A percentile compares a stretch with the other conserved stretches of the same genome.
Evolutionary conservation across 805 yeast species (phyloP).

Genomic region (Kodamaea kaohsiungensis): DNA sequence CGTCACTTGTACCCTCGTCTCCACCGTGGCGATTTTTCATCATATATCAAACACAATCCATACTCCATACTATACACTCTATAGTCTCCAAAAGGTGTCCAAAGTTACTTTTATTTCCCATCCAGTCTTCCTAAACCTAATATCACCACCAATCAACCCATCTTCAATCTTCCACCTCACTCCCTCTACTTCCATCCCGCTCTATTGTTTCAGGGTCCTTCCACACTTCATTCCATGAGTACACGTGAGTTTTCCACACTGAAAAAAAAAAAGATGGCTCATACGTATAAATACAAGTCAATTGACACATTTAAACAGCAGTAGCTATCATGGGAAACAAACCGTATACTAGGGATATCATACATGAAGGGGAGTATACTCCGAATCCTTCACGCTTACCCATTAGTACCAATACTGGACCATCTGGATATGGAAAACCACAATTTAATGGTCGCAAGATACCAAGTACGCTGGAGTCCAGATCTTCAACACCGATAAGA

Average conservation of each 20-base stretch:
- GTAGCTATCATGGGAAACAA: conserved; percentile 1
- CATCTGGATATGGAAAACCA: neutral
- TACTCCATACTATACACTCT: no score
- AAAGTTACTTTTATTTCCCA: no score
- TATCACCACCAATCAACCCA: no score
- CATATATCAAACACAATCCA: no score
- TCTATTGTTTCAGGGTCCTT: neutral
- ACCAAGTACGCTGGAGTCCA: conserved; percentile 15
- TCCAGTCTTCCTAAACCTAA: no score
- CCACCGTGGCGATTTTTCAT: no score
- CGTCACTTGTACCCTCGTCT: no score
- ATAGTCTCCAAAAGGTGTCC: no score
- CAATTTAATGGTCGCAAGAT: neutral
- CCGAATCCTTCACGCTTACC: conserved; percentile 31
- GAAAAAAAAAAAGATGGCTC: neutral
- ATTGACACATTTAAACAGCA: neutral
- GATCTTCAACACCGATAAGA: conserved; percentile 21
- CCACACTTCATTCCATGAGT: neutral
- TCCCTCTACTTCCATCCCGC: neutral
- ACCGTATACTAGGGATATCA: conserved; percentile 17
- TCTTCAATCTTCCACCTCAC: neutral
- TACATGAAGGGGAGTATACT: conserved; percentile 38
- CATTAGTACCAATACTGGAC: conserved; percentile 20
- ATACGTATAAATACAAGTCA: neutral
- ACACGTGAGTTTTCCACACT: conserved; percentile 6